Conservation (phyloP, 495 filamentous ascomycete genomes). For the Pseudoneurospora amorphoporcata region DNA sequence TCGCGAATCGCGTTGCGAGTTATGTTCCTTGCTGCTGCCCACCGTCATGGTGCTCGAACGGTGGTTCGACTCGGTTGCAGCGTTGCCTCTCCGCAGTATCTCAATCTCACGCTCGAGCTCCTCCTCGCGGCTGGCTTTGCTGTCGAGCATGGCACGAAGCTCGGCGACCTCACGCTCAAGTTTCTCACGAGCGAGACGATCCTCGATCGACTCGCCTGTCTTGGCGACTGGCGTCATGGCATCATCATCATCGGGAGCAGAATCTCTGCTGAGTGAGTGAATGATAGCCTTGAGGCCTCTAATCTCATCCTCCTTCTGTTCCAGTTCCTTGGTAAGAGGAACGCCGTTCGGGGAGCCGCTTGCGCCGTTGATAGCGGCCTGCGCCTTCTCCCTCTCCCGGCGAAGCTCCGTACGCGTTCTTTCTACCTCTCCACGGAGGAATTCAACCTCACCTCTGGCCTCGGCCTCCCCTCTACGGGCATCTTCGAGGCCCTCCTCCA, state of each 20-base stretch:
- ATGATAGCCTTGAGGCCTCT: conserved; percentile 95
- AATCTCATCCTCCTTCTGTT: conserved; percentile 95
- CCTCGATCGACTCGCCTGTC: conserved; percentile 45
- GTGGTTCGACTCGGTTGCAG: conserved; percentile 16
- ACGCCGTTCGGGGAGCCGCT: conserved; percentile 37
- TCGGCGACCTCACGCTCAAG: conserved; percentile 73
- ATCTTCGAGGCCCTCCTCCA: conserved; percentile 95
- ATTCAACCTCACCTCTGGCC: conserved; percentile 91
- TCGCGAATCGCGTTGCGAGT: conserved; percentile 47
- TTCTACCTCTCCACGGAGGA: conserved; percentile 91
- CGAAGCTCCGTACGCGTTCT: conserved; percentile 81
- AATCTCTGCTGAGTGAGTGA: conserved; percentile 77
- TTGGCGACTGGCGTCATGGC: conserved; percentile 29
- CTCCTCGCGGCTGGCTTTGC: conserved; percentile 68
- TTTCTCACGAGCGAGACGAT: conserved; percentile 45
- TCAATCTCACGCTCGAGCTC: conserved; percentile 85
- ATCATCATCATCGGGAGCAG: conserved; percentile 40
- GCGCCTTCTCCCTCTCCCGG: conserved; percentile 81
- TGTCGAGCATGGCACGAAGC: conserved; percentile 56
- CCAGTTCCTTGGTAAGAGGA: conserved; percentile 59
- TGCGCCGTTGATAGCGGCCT: conserved; percentile 46
- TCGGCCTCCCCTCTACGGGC: conserved; percentile 94
- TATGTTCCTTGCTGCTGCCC: conserved; percentile 37
- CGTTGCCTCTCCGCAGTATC: conserved; percentile 41
- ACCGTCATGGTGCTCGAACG: conserved; percentile 43